phyloP scores from a whole-genome alignment of 176 grass and related monocot species.

The Cenchrus fungigraminus region DNA sequence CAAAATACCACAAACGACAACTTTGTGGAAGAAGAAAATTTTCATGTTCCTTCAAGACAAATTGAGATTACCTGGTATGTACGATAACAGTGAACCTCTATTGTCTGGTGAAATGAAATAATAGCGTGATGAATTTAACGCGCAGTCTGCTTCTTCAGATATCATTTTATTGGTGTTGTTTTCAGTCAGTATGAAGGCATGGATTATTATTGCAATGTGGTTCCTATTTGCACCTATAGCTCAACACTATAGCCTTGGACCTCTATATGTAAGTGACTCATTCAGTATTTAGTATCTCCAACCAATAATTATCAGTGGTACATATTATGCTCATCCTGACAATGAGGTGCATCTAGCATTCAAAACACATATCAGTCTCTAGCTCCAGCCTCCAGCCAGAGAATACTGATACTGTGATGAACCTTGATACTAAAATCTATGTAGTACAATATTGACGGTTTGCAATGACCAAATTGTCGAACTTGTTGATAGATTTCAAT shows the following conservation, averaged over 20 bases:
- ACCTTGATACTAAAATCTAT: conserved; percentile 21
- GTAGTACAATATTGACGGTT: not conserved
- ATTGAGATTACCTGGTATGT: conserved; percentile 82
- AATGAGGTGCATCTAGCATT: not conserved
- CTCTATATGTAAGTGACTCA: conserved; percentile 84
- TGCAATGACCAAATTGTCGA: conserved; percentile 5
- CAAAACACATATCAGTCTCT: conserved; percentile 1
- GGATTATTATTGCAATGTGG: conserved; percentile 72
- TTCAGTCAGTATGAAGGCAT: conserved; percentile 80
- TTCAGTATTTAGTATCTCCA: not conserved
- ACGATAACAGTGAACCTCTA: conserved; percentile 8
- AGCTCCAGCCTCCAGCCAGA: not conserved
- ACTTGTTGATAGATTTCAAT: conserved; percentile 13
- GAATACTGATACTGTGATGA: not conserved
- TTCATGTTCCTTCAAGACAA: conserved; percentile 87
- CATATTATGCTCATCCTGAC: conserved; percentile 8
- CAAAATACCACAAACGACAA: conserved; percentile 60
- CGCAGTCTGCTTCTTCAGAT: conserved; percentile 58
- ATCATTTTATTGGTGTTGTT: conserved; percentile 88
- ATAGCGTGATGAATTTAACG: not conserved
- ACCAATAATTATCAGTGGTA: not conserved
- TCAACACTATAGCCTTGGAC: conserved; percentile 69
- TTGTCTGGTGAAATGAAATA: conserved; percentile 24
- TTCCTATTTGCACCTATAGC: conserved; percentile 85
- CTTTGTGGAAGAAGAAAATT: conserved; percentile 67